Base-by-base conservation (phyloP, 345 rosid genomes). In the Rubroshorea leprosula region DNA sequence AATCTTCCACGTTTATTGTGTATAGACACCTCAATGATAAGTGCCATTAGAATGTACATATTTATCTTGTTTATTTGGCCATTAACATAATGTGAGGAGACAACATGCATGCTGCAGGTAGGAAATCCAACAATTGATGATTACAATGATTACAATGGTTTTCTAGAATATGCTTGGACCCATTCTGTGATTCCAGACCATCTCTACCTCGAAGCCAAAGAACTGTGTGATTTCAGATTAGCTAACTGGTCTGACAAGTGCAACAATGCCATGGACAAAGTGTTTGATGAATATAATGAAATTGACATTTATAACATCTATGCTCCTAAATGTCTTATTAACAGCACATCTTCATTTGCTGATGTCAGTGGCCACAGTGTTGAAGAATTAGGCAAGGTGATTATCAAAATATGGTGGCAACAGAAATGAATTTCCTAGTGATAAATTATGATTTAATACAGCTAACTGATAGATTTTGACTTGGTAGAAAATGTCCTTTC, bases 131-230 rank as follows among this genome's bases (percentile, higher is more conserved):
- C 58, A 23, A 84, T 80, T 19, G 65, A 84, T 53, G 87, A 81
- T 51, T 49, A 63, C 55, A 49, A 72, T 18, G 83, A 81, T 62
- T 51, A 58, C 67, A 66, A 57, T 11, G 90, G 85, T 12, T 31
- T 84, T 17, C 55, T 84, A 23, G 90, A 81, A 24, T 84, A 77
- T 46, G 83, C 87, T 19, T 84, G 90, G 90, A 84, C 85, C 69
- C 87, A 81, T 50, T 71, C 81, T 24, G 80, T 84, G 25, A 72
- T 84, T 60, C 64, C 90, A 0, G 87, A 81, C 59, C 54, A 56
- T 55, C 65, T 64, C 9, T 77, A 77, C 57, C 43, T 67, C 24
- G 59, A 68, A 21, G 70, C 71, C 49, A 73, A 75, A 49, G 60
- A 58, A 54, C 78, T 13, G 0, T 84, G 90, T 18, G 78, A 81